phyloP scores from a whole-genome alignment of 805 yeast species.

The Dipodascopsis uninucleata region DNA sequence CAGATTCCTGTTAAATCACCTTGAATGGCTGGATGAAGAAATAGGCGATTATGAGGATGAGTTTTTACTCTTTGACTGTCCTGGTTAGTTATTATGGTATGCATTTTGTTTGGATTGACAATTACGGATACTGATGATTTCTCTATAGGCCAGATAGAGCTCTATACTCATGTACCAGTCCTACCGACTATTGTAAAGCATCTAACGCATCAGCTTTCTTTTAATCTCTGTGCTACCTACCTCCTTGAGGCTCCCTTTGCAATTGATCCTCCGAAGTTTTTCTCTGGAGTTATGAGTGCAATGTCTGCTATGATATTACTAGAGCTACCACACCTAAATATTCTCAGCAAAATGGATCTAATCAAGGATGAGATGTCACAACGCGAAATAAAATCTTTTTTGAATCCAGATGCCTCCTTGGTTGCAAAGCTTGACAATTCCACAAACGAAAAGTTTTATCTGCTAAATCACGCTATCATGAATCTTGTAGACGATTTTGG shows the following conservation, averaged over 20 bases:
- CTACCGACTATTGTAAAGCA: slow-evolving; percentile 86
- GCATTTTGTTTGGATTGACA: not conserved
- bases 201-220: slow-evolving; percentile 70
- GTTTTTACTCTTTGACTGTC: slow-evolving; percentile 90
- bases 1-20: slow-evolving; percentile 64
- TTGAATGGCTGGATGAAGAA: slow-evolving; percentile 97
- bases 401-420: slow-evolving; percentile 88
- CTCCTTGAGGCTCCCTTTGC: slow-evolving; percentile 91
- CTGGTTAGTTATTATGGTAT: slow-evolving; percentile 47
- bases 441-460: slow-evolving; percentile 61
- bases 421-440: slow-evolving; percentile 50
- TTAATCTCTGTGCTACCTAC: slow-evolving; percentile 89
- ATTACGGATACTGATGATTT: slow-evolving; percentile 1
- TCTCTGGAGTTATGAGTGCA: slow-evolving; percentile 92
- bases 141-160: slow-evolving; percentile 71
- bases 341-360: slow-evolving; percentile 81
- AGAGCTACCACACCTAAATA: slow-evolving; percentile 91
- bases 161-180: slow-evolving; percentile 91
- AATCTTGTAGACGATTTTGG: slow-evolving; percentile 94
- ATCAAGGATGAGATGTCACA: slow-evolving; percentile 67
- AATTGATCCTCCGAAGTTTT: slow-evolving; percentile 84
- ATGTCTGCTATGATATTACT: slow-evolving; percentile 97
- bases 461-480: slow-evolving; percentile 77
- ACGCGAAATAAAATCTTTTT: slow-evolving; percentile 72
- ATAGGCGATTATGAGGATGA: slow-evolving; percentile 95